phyloP scores from a whole-genome alignment of 345 rosid species.

The Clarkia xantiana region DNA sequence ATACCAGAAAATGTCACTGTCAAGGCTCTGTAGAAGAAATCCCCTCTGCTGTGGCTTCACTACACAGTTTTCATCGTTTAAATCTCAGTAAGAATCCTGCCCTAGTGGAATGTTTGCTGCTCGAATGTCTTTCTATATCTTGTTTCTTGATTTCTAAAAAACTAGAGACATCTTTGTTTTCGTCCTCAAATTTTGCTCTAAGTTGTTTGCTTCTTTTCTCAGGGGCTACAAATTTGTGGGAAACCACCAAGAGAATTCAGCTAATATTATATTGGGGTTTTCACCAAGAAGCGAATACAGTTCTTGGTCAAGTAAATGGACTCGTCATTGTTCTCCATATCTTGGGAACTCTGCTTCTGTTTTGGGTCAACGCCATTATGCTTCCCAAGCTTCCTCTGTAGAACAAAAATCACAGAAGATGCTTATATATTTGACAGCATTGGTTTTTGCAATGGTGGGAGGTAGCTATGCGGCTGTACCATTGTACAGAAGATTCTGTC shows the following conservation, averaged over 20 bases:
- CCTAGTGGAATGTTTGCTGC: constrained; percentile 8
- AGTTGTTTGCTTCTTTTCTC: constrained; percentile 9
- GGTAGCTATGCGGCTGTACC: constrained; percentile 85
- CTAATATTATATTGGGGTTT: constrained; percentile 7
- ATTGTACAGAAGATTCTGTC: constrained; percentile 81
- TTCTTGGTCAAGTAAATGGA: constrained; percentile 14
- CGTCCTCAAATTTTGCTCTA: too few species aligned
- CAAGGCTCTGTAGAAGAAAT: constrained; percentile 5
- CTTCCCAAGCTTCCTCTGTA: constrained; percentile 21
- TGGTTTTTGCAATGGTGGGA: constrained; percentile 86
- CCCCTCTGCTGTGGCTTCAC: background rate
- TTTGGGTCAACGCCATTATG: constrained; percentile 23
- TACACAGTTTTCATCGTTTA: background rate
- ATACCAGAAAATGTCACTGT: background rate
- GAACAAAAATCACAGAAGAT: constrained; percentile 53
- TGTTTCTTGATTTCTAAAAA: too few species aligned
- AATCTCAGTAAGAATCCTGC: constrained; percentile 13
- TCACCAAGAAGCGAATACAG: constrained; percentile 15
- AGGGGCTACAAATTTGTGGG: background rate
- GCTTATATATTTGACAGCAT: constrained; percentile 54
- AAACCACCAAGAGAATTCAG: background rate
- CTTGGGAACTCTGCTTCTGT: constrained; percentile 15
- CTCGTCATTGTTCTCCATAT: constrained; percentile 12
- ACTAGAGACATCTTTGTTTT: too few species aligned
- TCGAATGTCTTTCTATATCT: too few species aligned